Evolutionary conservation across 2,329 filamentous ascomycete genomes (phyloP).

Genomic region (Polychaeton citri): DNA sequence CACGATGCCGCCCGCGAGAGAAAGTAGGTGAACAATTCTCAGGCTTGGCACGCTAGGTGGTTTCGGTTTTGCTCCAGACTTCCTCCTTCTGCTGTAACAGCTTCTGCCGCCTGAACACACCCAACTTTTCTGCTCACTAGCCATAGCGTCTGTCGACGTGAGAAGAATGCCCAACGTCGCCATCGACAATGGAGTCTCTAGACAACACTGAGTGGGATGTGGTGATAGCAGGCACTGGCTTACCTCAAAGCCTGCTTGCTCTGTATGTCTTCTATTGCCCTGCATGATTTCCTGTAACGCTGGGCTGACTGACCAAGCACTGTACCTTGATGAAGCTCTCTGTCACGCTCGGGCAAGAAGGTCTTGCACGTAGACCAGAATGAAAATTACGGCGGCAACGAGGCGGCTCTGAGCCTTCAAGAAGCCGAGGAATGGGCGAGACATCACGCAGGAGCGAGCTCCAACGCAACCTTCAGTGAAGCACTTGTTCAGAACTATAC

Average conservation of each 20-base stretch:
- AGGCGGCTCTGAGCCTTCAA: slow-evolving; percentile 73
- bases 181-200: slow-evolving; percentile 39
- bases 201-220: slow-evolving; percentile 39
- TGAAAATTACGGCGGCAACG: slow-evolving; percentile 73
- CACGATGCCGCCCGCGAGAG: background rate
- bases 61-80: slow-evolving; percentile 2
- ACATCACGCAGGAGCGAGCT: slow-evolving; percentile 14
- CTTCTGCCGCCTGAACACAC: background rate
- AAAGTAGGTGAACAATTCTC: slow-evolving; percentile 3
- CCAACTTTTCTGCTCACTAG: slow-evolving; percentile 3
- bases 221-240: slow-evolving; percentile 38
- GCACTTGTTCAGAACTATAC: slow-evolving; percentile 18
- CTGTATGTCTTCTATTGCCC: slow-evolving; percentile 28
- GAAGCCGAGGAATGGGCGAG: slow-evolving; percentile 67
- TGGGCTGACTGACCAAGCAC: slow-evolving; percentile 51
- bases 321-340: slow-evolving; percentile 54
- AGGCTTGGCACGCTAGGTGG: slow-evolving; percentile 1
- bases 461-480: slow-evolving; percentile 12
- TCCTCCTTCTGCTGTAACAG: slow-evolving; percentile 3
- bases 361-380: slow-evolving; percentile 82
- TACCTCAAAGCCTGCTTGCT: slow-evolving; percentile 40
- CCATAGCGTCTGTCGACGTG: slow-evolving; percentile 1
- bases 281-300: slow-evolving; percentile 4
- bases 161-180: slow-evolving; percentile 8
- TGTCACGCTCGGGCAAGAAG: slow-evolving; percentile 85